phyloP scores from a whole-genome alignment of 2,329 filamentous ascomycete genomes.

The Davidsoniella virescens region DNA sequence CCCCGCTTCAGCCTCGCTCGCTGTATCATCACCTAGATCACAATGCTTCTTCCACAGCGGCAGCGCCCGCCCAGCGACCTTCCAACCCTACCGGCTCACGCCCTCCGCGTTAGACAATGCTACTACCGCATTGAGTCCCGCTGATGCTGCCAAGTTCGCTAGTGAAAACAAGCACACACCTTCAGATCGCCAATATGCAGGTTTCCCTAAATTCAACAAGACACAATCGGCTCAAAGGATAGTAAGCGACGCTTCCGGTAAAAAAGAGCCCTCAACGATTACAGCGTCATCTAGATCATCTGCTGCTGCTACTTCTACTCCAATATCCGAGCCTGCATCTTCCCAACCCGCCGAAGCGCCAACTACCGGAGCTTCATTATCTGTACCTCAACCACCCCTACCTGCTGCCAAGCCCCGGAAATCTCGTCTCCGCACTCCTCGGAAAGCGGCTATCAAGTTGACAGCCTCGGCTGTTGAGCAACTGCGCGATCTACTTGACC shows the following conservation, averaged over 20 bases:
- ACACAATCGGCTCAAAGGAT: not conserved
- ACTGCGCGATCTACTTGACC: conserved; percentile 58
- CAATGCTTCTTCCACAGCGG: conserved; percentile 1
- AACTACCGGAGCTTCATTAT: not conserved
- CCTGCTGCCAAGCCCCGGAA: conserved; percentile 26
- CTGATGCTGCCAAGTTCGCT: conserved; percentile 9
- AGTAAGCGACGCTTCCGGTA: not conserved
- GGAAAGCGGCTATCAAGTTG: conserved; percentile 83
- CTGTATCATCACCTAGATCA: not conserved
- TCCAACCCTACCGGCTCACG: conserved; percentile 8
- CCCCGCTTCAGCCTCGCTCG: not conserved
- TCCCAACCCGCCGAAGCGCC: not conserved
- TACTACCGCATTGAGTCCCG: not conserved
- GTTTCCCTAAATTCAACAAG: not conserved
- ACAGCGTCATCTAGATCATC: not conserved
- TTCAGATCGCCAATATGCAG: conserved; percentile 3
- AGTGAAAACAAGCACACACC: not conserved
- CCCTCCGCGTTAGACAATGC: conserved; percentile 6
- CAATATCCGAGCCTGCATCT: not conserved
- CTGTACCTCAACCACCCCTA: not conserved
- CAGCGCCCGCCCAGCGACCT: conserved; percentile 1
- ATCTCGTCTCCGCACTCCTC: conserved; percentile 48
- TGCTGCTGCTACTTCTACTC: not conserved
- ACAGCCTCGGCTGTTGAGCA: conserved; percentile 67
- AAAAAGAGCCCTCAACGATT: not conserved